These are phyloP conservation scores for Wickerhamiella sergipiensis DNA, from an alignment of 805 yeast species.

Conservation along the genomic window DNA sequence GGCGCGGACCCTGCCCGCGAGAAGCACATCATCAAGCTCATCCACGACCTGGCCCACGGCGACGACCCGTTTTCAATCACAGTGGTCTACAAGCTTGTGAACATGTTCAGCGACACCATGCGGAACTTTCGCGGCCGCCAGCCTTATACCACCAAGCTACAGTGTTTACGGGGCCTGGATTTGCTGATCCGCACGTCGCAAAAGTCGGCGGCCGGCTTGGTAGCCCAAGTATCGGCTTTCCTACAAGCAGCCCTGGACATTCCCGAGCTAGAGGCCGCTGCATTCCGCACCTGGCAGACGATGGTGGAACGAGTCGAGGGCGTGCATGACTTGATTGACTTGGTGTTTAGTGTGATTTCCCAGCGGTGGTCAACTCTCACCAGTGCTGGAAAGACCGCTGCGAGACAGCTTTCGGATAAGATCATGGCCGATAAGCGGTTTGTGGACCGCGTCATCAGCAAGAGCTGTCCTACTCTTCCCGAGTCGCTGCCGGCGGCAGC, in stretches of 20 bases:
- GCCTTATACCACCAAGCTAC: slow-evolving; percentile 57
- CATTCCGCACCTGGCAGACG: slow-evolving; percentile 55
- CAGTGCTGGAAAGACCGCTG: slow-evolving; percentile 29
- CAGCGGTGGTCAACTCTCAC: slow-evolving; percentile 51
- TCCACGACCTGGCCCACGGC: background rate
- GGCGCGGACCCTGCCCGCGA: slow-evolving; percentile 3
- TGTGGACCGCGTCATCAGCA: background rate
- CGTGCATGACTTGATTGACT: slow-evolving; percentile 30
- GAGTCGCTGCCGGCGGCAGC: background rate
- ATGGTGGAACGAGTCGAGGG: slow-evolving; percentile 23
- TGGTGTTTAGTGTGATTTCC: slow-evolving; percentile 56
- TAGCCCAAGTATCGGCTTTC: slow-evolving; percentile 79
- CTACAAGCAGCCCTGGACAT: slow-evolving; percentile 65
- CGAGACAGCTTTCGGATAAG: background rate
- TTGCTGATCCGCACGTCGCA: slow-evolving; percentile 44
- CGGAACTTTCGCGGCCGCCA: slow-evolving; percentile 59
- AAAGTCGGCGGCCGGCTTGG: slow-evolving; percentile 45
- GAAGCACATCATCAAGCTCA: background rate
- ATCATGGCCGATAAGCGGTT: background rate
- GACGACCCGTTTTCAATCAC: slow-evolving; percentile 3
- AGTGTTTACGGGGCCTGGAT: slow-evolving; percentile 61
- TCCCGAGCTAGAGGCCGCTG: slow-evolving; percentile 41
- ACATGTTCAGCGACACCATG: slow-evolving; percentile 59
- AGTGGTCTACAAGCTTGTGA: slow-evolving; percentile 30
- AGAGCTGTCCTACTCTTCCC: background rate